These are phyloP conservation scores for Fusarium verticillioides DNA, from an alignment of 2,329 filamentous ascomycete species.

Conservation along the genomic window DNA sequence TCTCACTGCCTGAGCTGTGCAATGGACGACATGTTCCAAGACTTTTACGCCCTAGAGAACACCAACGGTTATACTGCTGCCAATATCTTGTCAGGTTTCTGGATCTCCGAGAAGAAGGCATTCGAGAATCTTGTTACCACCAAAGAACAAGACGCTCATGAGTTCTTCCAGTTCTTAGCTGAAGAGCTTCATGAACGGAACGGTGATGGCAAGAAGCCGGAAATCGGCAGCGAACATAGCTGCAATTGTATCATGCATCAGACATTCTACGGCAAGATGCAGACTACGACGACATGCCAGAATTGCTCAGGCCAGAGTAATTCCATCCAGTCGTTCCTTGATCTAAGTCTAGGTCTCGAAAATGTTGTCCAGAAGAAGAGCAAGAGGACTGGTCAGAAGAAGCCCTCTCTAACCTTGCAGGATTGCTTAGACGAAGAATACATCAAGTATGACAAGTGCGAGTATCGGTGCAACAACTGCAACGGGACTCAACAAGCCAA, in stretches of 20 bases:
- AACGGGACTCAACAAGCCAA: constrained; percentile 80
- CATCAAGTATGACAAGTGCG: constrained; percentile 85
- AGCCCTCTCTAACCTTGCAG: constrained; percentile 63
- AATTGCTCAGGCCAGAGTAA: constrained; percentile 85
- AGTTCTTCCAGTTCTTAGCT: constrained; percentile 95
- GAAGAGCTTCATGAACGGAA: constrained; percentile 91
- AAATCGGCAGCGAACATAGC: constrained; percentile 67
- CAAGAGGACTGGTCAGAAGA: constrained; percentile 63
- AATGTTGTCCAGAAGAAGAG: constrained; percentile 73
- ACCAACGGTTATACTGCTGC: constrained; percentile 92
- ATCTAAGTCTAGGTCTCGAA: constrained; percentile 89
- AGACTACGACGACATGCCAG: constrained; percentile 90
- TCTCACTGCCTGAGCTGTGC: constrained; percentile 74
- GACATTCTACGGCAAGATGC: constrained; percentile 92
- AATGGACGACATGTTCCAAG: constrained; percentile 79
- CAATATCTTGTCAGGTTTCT: constrained; percentile 88
- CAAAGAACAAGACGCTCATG: constrained; percentile 95
- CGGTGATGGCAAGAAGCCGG: constrained; percentile 73
- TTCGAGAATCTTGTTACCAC: constrained; percentile 86
- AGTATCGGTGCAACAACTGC: constrained; percentile 88
- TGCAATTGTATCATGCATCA: constrained; percentile 95
- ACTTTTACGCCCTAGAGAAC: constrained; percentile 77
- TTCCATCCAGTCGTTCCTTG: constrained; percentile 88
- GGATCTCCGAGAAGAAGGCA: constrained; percentile 81
- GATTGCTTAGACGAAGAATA: constrained; percentile 88